Conservation (phyloP, 306 rosid species). For the Arachis stenosperma region DNA sequence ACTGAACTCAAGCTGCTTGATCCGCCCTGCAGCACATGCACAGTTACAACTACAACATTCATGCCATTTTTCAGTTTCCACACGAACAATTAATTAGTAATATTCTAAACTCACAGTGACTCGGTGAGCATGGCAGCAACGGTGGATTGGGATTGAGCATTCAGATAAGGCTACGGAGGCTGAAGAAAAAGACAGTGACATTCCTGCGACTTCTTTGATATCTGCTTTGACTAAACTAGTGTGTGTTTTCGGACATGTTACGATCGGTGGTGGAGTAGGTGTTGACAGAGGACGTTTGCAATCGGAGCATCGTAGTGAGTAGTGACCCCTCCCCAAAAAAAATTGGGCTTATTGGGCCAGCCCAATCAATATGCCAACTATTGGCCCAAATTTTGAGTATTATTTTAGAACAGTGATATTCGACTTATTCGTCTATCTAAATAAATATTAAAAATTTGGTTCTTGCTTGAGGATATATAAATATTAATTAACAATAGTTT, state of each 20-base stretch:
- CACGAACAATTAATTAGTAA: background rate
- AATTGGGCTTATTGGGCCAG: background rate
- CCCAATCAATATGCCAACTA: background rate
- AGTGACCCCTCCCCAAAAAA: background rate
- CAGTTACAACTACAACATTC: background rate
- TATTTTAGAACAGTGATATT: too few relatives aligned
- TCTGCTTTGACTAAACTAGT: background rate
- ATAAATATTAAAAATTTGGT: too few relatives aligned
- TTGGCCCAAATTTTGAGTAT: background rate
- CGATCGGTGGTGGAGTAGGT: background rate
- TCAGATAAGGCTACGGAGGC: conserved; percentile 39
- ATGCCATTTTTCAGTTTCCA: background rate
- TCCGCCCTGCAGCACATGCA: conserved; percentile 46
- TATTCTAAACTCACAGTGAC: conserved; percentile 44
- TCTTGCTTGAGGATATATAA: too few relatives aligned
- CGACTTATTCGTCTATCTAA: too few relatives aligned
- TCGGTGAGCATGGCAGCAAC: conserved; percentile 41
- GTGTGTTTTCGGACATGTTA: background rate
- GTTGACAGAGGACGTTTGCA: conserved; percentile 24
- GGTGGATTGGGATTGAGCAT: conserved; percentile 37
- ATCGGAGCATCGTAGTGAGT: conserved; percentile 19
- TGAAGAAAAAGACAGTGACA: conserved; percentile 52
- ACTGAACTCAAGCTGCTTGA: conserved; percentile 36
- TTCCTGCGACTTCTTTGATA: conserved; percentile 25
- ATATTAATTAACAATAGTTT: too few relatives aligned